Evolutionary conservation across 192 early-diverging fungal species (phyloP).

Genomic region (Pilobolus umbonatus): DNA sequence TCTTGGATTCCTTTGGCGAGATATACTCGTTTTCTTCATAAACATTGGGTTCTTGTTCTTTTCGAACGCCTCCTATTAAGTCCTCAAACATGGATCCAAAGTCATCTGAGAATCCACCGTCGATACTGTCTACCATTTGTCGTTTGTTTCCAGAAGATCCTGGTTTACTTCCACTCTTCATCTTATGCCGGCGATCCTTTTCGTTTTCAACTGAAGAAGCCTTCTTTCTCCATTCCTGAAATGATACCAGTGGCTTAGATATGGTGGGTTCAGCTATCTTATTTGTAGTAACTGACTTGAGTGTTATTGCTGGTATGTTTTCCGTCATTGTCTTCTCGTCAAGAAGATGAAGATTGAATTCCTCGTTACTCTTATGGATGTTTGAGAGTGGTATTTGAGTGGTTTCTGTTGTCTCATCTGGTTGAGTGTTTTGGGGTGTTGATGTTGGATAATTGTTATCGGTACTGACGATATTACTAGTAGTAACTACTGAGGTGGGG

Average conservation of each 20-base stretch:
- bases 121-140: slow-evolving; percentile 33
- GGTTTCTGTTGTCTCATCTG: too few relatives aligned
- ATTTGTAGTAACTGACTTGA: too few relatives aligned
- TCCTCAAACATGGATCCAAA: slow-evolving; percentile 35
- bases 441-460: too few relatives aligned
- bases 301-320: too few relatives aligned
- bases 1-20: neutral
- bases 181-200: neutral
- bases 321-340: too few relatives aligned
- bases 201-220: slow-evolving; percentile 17
- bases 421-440: too few relatives aligned
- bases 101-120: slow-evolving; percentile 35
- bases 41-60: neutral
- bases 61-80: neutral
- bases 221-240: slow-evolving; percentile 37
- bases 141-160: neutral
- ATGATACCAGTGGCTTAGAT: slow-evolving; percentile 19
- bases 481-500: too few relatives aligned
- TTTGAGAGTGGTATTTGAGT: too few relatives aligned
- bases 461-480: too few relatives aligned
- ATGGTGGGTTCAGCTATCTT: too few relatives aligned
- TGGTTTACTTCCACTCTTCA: neutral
- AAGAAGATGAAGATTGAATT: too few relatives aligned
- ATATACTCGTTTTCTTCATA: slow-evolving; percentile 1
- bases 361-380: too few relatives aligned